Conservation (phyloP, 2,329 filamentous ascomycete species). For the Apiospora koreana region DNA sequence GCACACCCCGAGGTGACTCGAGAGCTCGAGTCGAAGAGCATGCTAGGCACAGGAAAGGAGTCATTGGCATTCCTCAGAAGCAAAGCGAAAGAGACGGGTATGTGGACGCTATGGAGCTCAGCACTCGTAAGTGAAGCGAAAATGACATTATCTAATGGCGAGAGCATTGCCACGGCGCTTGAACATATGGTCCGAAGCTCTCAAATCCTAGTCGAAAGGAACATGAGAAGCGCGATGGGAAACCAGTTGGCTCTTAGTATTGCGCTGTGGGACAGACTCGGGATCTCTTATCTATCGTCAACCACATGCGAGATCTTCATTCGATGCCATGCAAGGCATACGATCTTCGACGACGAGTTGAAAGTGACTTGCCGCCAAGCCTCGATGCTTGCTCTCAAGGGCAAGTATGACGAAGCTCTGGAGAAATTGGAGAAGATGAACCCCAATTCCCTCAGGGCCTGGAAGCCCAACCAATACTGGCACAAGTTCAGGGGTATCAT, state of each 20-base stretch:
- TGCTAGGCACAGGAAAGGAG: constrained; percentile 78
- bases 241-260: constrained; percentile 72
- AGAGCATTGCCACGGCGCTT: constrained; percentile 62
- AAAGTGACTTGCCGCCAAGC: constrained; percentile 73
- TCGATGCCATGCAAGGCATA: constrained; percentile 63
- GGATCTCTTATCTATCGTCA: constrained; percentile 56
- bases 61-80: constrained; percentile 80
- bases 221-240: constrained; percentile 72
- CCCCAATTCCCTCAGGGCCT: constrained; percentile 63
- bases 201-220: constrained; percentile 76
- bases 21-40: constrained; percentile 68
- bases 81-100: constrained; percentile 82
- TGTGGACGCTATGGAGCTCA: constrained; percentile 83
- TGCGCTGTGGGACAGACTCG: constrained; percentile 75
- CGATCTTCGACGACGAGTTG: constrained; percentile 73
- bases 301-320: constrained; percentile 73
- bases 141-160: constrained; percentile 71
- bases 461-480: constrained; percentile 78
- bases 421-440: constrained; percentile 60
- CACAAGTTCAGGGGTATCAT: constrained; percentile 67
- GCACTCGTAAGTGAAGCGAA: constrained; percentile 86
- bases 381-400: constrained; percentile 64
- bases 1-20: constrained; percentile 76
- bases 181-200: constrained; percentile 83
- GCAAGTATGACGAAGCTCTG: constrained; percentile 71